These are phyloP conservation scores for Fraxinus velutina DNA, from an alignment of 305 asterid species.

Conservation along the genomic window DNA sequence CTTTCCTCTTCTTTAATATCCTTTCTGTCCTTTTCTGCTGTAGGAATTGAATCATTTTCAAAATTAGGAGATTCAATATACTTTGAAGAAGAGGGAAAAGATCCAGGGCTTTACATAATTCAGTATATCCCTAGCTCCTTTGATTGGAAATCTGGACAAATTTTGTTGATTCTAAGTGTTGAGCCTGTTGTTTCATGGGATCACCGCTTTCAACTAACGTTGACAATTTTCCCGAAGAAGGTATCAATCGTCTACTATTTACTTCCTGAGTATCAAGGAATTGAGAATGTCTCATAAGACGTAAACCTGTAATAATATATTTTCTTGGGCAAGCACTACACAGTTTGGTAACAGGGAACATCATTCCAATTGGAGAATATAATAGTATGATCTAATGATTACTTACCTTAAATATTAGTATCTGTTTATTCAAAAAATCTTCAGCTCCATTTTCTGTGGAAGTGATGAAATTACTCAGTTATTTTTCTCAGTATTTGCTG, in stretches of 20 bases:
- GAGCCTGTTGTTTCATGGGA: constrained; percentile 67
- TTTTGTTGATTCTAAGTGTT: constrained; percentile 47
- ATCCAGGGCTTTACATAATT: constrained; percentile 57
- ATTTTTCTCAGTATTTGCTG: background rate
- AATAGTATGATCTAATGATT: background rate
- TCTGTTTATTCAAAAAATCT: background rate
- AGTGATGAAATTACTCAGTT: background rate
- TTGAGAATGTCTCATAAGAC: background rate
- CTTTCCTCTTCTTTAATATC: background rate
- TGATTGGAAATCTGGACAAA: constrained; percentile 63
- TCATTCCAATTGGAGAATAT: background rate
- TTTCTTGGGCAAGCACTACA: background rate
- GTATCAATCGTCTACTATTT: constrained; percentile 29
- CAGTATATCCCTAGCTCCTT: constrained; percentile 77
- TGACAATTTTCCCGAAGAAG: constrained; percentile 44
- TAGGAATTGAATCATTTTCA: constrained; percentile 93
- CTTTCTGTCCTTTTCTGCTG: background rate
- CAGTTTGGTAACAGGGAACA: background rate
- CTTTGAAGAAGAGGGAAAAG: constrained; percentile 67
- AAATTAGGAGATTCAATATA: constrained; percentile 92
- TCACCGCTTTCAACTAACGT: constrained; percentile 45
- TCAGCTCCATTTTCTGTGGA: background rate
- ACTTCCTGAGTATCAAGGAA: background rate
- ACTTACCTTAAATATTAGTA: background rate
- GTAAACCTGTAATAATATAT: background rate